phyloP scores from a whole-genome alignment of 495 filamentous ascomycete genomes.

The Penicillium diatomitis region DNA sequence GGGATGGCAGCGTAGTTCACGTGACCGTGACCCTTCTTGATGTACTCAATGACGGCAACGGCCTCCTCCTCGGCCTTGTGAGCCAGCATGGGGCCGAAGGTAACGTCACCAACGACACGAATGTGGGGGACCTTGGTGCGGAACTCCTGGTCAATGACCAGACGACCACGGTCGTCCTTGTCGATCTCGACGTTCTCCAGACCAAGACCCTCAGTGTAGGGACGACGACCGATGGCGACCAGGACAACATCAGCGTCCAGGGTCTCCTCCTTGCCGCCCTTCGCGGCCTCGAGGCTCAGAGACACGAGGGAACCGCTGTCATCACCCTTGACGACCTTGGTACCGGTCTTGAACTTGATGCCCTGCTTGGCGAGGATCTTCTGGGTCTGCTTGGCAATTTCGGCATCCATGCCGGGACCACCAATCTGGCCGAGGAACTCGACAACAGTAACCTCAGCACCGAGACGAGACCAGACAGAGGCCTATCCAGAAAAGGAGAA shows the following conservation, averaged over 20 bases:
- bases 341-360: conserved; percentile 95
- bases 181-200: conserved; percentile 93
- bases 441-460: conserved; percentile 90
- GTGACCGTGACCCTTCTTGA: conserved; percentile 93
- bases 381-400: conserved; percentile 85
- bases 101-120: conserved; percentile 91
- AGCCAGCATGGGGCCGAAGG: conserved; percentile 97
- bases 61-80: conserved; percentile 99
- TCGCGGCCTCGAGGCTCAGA: conserved; percentile 81
- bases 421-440: conserved; percentile 96
- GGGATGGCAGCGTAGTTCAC: conserved; percentile 99
- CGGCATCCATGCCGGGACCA: conserved; percentile 93
- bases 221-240: conserved; percentile 90
- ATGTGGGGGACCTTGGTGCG: conserved; percentile 96
- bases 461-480: conserved; percentile 92
- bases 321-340: conserved; percentile 86
- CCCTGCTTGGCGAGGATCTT: conserved; percentile 95
- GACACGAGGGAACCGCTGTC: conserved; percentile 64
- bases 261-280: conserved; percentile 90
- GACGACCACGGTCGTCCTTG: conserved; percentile 83
- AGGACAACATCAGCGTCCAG: conserved; percentile 94
- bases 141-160: conserved; percentile 97
- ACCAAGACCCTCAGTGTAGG: conserved; percentile 84
- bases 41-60: conserved; percentile 89
- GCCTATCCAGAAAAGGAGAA: conserved; percentile 35